Percentiles rank a stretch among this genome's conserved stretches.
These are phyloP conservation scores for Wallacemonas sp. DNA, from an alignment of 208 protist genomes.

Conservation along the genomic window DNA sequence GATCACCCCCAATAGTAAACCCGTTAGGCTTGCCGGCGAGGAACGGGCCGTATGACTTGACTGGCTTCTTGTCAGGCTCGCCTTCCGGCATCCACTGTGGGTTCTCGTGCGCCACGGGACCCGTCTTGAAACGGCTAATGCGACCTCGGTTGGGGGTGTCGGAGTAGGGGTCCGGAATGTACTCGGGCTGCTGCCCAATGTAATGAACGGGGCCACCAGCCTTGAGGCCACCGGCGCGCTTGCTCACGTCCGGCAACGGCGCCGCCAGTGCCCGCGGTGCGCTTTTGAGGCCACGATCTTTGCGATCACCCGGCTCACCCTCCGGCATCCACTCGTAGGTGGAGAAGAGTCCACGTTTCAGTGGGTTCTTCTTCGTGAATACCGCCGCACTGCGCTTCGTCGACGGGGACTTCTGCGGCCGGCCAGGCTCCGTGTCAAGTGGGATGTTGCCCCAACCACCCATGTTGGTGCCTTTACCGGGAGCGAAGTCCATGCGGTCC, in stretches of 20 bases:
- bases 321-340: conserved; percentile 82
- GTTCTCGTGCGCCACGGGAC: conserved; percentile 56
- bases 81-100: conserved; percentile 84
- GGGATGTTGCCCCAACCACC: conserved; percentile 59
- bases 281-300: not conserved
- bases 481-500: conserved; percentile 86
- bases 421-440: conserved; percentile 66
- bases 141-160: conserved; percentile 74
- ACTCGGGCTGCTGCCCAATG: conserved; percentile 71
- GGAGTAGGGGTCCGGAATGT: conserved; percentile 78
- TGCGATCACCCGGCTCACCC: conserved; percentile 18
- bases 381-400: conserved; percentile 41
- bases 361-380: conserved; percentile 74
- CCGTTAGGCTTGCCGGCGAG: conserved; percentile 68
- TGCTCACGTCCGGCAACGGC: conserved; percentile 11
- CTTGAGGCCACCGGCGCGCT: conserved; percentile 53
- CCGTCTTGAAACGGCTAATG: conserved; percentile 72
- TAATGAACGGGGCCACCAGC: conserved; percentile 64
- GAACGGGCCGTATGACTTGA: conserved; percentile 63
- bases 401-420: conserved; percentile 33
- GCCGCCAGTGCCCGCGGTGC: not conserved
- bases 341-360: conserved; percentile 78
- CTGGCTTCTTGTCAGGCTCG: conserved; percentile 46
- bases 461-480: conserved; percentile 52
- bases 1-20: conserved; percentile 56